Base-by-base conservation (phyloP, 306 rosid genomes). In the Potentilla sterilis region DNA sequence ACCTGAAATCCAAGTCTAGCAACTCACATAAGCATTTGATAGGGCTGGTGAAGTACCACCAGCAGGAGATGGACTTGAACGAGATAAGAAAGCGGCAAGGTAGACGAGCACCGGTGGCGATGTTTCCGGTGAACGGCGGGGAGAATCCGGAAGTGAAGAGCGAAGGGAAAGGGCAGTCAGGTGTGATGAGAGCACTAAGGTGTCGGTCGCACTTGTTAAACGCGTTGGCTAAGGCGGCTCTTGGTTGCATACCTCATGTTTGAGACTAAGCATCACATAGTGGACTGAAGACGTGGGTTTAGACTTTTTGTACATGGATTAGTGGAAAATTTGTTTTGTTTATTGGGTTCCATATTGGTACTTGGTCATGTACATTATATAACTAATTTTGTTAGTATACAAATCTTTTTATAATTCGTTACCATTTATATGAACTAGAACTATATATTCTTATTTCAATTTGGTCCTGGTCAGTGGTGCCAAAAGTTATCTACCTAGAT, bases 71-170 rank as follows among this genome's bases (percentile, higher is more conserved):
- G 80, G 90, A 86, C 46, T 66, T 86, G 44, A 73, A 69, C 5
- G 90, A 86, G 58, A 79, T 86, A n/a, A 75, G 84, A 70, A 84
- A 74, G 61, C 44, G 90, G 34, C 84, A 81, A 76, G 22, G 70
- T 41, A 79, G 79, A n/a, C 48, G 72, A 6, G 67, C 67, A 7
- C 83, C 87, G 28, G 67, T 14, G 16, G 69, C 59, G 21, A 79
- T 79, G 88, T 64, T 86, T n/a, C 76, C 80, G 9, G 81, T 46
- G 16, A 59, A 3, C 10, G 59, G 64, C 9, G 80, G 42, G 22
- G 85, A 16, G 37, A 51, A 48, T 35, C 21, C 72, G 73, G 70
- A 61, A 10, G 35, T 22, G 35, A 61, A 37, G 21, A 35, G 68
- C 21, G 64, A 63, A 13, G 65, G 59, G 16, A 82, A 47, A 66